Evolutionary conservation across 148 eudicot species (phyloP), one percentile per base, ranked within the genome.

Genomic region (Silene uniflora): DNA sequence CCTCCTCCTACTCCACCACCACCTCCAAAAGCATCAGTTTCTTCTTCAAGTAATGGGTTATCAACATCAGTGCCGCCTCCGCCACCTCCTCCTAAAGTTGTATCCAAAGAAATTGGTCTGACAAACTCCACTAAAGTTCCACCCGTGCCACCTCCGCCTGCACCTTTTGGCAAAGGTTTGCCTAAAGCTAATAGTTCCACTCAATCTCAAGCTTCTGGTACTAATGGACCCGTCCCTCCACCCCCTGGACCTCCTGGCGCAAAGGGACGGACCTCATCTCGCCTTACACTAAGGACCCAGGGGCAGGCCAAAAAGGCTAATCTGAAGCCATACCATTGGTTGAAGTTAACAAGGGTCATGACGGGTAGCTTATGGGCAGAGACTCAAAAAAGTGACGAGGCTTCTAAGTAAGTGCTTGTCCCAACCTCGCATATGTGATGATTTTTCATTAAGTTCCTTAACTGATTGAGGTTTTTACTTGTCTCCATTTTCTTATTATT

Each of bases 321-420:
- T 73, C 69, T 89, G 75, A 91, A 91, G 71, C 93, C 98, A 10
- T 93, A 87, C 75, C 98, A 93, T 76, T 93, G 98, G 98, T 77
- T 91, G 81, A 93, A 90, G 80, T 72, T 93, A 78, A 88, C 89
- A 54, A 88, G 97, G 82, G 97, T 85, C 18, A 73, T 90, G 81
- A 90, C 86, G 73, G 98, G 96, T 60, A 93, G 97, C 89, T 67
- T 93, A 73, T 93, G 98, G 98, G 97, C 97, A 21, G 98, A 93
- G 79, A 76, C 95, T 67, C 97, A 87, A 73, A 93, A 87, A 83
- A 75, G 88, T 16, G 96, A 88, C 19, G 97, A 91, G 82, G 88
- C 89, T 84, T 83, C 87, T 73, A 91, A 89, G 97, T 93, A 85
- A 75, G 84, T 32, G 58, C 23, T 49, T 71, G 25, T 67, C 44